These are phyloP conservation scores for Naganishia vishniacii DNA, from an alignment of 768 basidiomycete species.

Conservation along the genomic window DNA sequence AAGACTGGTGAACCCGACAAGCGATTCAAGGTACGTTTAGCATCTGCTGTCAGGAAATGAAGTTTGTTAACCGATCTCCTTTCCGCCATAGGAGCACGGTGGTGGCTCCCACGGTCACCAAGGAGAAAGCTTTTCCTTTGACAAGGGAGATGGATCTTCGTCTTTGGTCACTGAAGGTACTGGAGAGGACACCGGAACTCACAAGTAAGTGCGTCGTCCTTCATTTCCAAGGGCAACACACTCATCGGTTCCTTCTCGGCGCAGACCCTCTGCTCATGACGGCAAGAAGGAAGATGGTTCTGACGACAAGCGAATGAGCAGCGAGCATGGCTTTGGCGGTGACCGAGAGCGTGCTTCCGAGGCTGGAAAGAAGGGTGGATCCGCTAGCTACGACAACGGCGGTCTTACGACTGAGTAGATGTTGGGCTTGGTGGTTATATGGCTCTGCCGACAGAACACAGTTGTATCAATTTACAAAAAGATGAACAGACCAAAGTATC, in stretches of 20 bases:
- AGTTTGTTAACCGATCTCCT: too few species aligned
- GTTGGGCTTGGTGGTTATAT: conserved; percentile 30
- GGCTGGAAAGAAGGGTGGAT: conserved; percentile 44
- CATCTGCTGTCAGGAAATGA: not conserved
- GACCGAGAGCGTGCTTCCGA: conserved; percentile 32
- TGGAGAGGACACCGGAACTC: conserved; percentile 38
- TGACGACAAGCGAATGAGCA: conserved; percentile 43
- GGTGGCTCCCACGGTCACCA: conserved; percentile 35
- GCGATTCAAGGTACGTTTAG: conserved; percentile 38
- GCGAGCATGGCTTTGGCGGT: conserved; percentile 49
- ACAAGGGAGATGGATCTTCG: conserved; percentile 49
- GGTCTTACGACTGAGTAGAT: conserved; percentile 27
- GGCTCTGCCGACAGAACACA: not conserved
- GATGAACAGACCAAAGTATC: not conserved
- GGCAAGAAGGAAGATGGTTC: conserved; percentile 46
- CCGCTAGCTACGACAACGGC: conserved; percentile 44
- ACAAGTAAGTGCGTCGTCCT: conserved; percentile 36
- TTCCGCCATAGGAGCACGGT: conserved; percentile 48
- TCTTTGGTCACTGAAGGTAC: conserved; percentile 39
- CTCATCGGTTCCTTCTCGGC: conserved; percentile 29
- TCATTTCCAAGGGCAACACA: not conserved
- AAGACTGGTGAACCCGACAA: conserved; percentile 38
- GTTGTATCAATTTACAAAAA: not conserved
- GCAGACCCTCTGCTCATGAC: conserved; percentile 46
- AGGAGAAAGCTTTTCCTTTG: conserved; percentile 48